Evolutionary conservation across 805 yeast species (phyloP), one percentile per base, ranked within the genome.

Genomic region (Metschnikowia santaceciliae): DNA sequence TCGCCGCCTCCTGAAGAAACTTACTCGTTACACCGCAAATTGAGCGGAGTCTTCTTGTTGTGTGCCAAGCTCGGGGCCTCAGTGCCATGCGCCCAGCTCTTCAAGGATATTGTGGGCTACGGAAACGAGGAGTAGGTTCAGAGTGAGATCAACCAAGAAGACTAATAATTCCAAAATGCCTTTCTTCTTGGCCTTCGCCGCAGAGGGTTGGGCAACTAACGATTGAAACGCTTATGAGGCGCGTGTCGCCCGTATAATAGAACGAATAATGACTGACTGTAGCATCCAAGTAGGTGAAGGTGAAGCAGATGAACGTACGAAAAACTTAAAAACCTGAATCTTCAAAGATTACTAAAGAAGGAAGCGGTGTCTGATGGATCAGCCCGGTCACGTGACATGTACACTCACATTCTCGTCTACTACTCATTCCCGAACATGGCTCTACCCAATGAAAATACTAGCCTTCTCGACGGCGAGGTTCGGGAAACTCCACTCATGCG

Each of bases 1-100:
- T 82, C 96, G 3, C 97, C 99, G 3, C 99, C 99, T 13, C 99
- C 99, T 2, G 98, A 94, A 63, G 99, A 94, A 68, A 94, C 99
- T 0, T 94, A 94, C 66, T 87, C 96, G n/a, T 75, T 94, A 60
- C 99, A 94, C 70, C 78, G 99, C 61, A 94, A 94, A 64, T 82
- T 94, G 63, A 88, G 96, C 64, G 99, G 99, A 10, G 96, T 94
- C 1, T 94, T 88, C 64, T 74, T 94, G 54, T 75, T 94, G 49
- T 92, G 98, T 71, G 88, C 98, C 3, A 80, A 88, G 59, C 76
- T 94, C 68, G 75, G 81, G 38, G 97, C 98, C 2, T 74, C 77
- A 11, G 92, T 94, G 34, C 95, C 91, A 14, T 86, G 96, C 64
- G 82, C 84, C 47, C 75, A 83, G 58, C 69, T 92, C 43, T 92